Conservation (phyloP, 2,329 filamentous ascomycete species). For the Raffaelea ambrosiae region DNA sequence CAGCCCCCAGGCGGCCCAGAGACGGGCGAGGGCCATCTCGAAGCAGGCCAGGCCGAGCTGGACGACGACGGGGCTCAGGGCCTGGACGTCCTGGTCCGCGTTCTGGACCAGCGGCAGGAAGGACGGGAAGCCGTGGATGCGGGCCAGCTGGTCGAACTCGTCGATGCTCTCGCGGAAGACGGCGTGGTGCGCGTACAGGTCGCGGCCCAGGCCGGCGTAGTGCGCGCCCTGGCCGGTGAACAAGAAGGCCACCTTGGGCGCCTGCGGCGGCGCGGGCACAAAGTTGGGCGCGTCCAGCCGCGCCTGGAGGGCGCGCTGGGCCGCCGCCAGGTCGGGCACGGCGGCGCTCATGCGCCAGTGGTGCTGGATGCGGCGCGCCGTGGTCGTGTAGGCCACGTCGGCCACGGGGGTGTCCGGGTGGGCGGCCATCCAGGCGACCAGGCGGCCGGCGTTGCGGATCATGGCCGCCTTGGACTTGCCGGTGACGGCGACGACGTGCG, state of each 20-base stretch:
- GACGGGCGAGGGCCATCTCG: constrained; percentile 47
- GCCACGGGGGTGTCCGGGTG: constrained; percentile 44
- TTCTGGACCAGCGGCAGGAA: constrained; percentile 45
- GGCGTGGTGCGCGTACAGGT: constrained; percentile 37
- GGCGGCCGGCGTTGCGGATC: constrained; percentile 46
- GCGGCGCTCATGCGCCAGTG: constrained; percentile 44
- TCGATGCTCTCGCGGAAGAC: constrained; percentile 45
- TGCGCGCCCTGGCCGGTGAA: constrained; percentile 51
- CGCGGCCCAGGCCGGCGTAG: constrained; percentile 41
- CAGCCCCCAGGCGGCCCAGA: constrained; percentile 50
- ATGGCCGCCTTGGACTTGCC: constrained; percentile 48
- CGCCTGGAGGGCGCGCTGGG: constrained; percentile 30
- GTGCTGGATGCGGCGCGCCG: constrained; percentile 56
- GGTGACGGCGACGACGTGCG: constrained; percentile 51
- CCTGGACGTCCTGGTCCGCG: constrained; percentile 31
- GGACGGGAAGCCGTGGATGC: constrained; percentile 44
- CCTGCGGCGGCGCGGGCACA: constrained; percentile 30
- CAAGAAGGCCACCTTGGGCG: constrained; percentile 41
- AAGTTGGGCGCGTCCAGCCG: constrained; percentile 32
- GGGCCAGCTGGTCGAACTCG: constrained; percentile 45
- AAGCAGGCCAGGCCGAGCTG: constrained; percentile 47
- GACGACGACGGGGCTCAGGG: constrained; percentile 39
- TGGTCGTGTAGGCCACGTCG: constrained; percentile 58
- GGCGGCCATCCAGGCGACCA: constrained; percentile 43
- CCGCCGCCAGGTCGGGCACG: constrained; percentile 31